Base-by-base conservation (phyloP, 495 filamentous ascomycete genomes). In the Cladorrhinum samala region DNA sequence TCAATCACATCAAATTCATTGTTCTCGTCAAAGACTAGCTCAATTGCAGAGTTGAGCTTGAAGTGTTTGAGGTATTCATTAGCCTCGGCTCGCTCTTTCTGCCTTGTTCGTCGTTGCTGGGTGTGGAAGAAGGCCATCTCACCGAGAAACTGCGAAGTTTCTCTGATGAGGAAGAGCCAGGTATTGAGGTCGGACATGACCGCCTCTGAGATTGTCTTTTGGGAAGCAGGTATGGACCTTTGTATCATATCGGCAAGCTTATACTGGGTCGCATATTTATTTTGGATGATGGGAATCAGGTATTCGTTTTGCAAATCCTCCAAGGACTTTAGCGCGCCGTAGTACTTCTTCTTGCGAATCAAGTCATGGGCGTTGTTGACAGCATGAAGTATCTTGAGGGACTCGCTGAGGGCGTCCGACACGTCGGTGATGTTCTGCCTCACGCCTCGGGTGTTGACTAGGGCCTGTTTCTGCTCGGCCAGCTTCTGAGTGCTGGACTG, bases 111-210 rank as follows among this genome's bases (percentile, higher is more conserved):
- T n/a, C 93, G 81, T 60, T 94, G 77, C 56, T 95, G 85, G 0
- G 93, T 97, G 61, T 95, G 88, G 62, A 91, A 96, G 64, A 99
- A 91, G 19, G 93, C 91, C n/a, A 99, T 86, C 68, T 97, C 91
- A 2, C 93, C 93, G 19, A 99, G 74, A 50, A 92, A 95, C 55
- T 95, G 91, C 0, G 91, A 95, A 30, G 91, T 94, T 66, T 97
- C 94, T 52, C 94, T 83, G 54, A 99, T 95, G 24, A 88, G 84
- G 64, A 84, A 97, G n/a, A 99, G 75, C 93, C 93, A 99, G 1
- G 88, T 96, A 66, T 96, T 97, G 33, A 99, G 70, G 69, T 99
- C 93, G 1, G 83, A 85, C 94, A 96, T 96, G 52, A 99, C 93
- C 2, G 89, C 88, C 60, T 97, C 92, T 2, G 91, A 90, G 50